Percentiles rank a stretch among this genome's conserved stretches.
These are phyloP conservation scores for Ammopiptanthus mongolicus DNA, from an alignment of 306 rosid genomes.

Conservation along the genomic window DNA sequence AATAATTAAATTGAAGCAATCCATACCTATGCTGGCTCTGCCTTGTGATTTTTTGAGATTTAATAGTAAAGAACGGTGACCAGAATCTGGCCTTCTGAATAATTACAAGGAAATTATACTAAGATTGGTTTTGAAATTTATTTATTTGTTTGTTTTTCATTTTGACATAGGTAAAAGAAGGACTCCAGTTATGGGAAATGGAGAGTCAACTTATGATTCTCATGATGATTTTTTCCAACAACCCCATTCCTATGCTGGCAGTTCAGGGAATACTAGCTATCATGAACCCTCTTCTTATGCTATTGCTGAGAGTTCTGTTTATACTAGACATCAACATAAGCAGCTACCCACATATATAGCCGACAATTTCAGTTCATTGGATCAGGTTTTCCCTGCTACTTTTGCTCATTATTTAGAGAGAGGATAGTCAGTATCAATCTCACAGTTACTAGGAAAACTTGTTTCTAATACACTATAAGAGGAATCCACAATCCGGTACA, in stretches of 20 bases:
- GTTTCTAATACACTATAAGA: not conserved
- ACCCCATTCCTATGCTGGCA: slow-evolving; percentile 25
- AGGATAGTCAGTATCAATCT: not conserved
- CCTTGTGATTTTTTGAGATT: not conserved
- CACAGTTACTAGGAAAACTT: not conserved
- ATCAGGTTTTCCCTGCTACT: slow-evolving; percentile 49
- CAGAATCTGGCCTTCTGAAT: not conserved
- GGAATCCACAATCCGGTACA: not conserved
- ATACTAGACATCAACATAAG: slow-evolving; percentile 20
- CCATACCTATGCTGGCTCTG: too few species aligned
- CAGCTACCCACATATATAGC: slow-evolving; percentile 39
- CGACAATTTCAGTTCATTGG: slow-evolving; percentile 70
- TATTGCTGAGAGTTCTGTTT: slow-evolving; percentile 17
- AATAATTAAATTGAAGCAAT: too few species aligned
- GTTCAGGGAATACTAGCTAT: slow-evolving; percentile 25
- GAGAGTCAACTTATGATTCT: slow-evolving; percentile 37
- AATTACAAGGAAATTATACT: not conserved
- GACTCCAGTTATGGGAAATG: slow-evolving; percentile 50
- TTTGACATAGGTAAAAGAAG: slow-evolving; percentile 26
- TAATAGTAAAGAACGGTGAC: not conserved
- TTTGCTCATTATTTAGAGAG: not conserved
- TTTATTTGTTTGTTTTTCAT: not conserved
- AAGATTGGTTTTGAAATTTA: too few species aligned
- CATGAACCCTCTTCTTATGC: not conserved
- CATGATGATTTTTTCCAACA: slow-evolving; percentile 8